Evolutionary conservation across 139 green algal species (phyloP).

Genomic region (Ettlia oleoabundans): DNA sequence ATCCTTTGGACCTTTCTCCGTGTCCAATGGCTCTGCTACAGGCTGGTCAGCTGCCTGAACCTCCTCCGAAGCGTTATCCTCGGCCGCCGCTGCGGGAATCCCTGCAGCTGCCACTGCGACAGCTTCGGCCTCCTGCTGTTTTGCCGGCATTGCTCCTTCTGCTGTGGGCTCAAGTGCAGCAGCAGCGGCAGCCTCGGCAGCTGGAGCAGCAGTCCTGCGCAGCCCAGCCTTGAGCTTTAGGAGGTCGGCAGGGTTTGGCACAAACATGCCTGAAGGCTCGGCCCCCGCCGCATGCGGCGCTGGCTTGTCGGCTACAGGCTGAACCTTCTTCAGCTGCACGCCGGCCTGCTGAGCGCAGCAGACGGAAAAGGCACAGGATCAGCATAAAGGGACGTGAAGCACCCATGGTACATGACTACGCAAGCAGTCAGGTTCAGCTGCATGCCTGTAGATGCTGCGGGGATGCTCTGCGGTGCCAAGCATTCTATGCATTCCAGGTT

Average conservation of each 20-base stretch:
- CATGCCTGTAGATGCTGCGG: too few species aligned
- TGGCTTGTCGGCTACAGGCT: neutral
- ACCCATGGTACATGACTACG: too few species aligned
- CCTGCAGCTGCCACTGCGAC: too few species aligned
- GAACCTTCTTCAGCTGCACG: constrained; percentile 31
- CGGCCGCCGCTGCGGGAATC: too few species aligned
- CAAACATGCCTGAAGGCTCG: constrained; percentile 23
- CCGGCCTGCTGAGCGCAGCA: constrained; percentile 33
- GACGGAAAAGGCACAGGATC: neutral
- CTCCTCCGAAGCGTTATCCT: neutral
- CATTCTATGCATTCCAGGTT: too few species aligned
- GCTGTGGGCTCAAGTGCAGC: neutral
- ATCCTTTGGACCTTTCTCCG: neutral
- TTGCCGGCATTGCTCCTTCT: too few species aligned
- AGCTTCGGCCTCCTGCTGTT: too few species aligned
- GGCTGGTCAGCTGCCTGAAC: neutral
- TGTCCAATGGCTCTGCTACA: neutral
- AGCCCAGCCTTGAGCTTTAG: constrained; percentile 37
- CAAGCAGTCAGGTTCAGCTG: too few species aligned
- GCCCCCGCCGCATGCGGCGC: neutral
- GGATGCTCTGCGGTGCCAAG: too few species aligned
- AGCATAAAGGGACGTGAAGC: too few species aligned
- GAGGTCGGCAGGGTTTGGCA: constrained; percentile 38
- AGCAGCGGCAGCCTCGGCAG: neutral
- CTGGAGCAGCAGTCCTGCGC: constrained; percentile 14